Base-by-base conservation (phyloP, 176 grass and related monocot genomes). In the Dactylis glomerata region DNA sequence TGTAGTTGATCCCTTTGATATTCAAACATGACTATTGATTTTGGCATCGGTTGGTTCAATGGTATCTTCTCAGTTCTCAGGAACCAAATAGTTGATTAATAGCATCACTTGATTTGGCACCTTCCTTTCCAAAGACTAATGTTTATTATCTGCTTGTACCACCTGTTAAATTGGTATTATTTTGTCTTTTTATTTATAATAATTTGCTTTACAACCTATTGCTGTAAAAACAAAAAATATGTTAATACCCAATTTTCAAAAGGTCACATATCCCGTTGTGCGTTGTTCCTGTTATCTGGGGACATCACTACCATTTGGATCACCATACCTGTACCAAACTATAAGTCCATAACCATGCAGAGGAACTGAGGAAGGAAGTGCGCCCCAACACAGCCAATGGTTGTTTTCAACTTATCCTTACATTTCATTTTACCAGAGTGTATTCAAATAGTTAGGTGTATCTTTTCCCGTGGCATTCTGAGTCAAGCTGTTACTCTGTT, bases 1-100 rank as follows among this genome's bases (percentile, higher is more conserved):
- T 82, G 44, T 62, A n/a, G 30, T 54, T 55, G 78, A 86, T 22
- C 88, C 88, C 22, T 90, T 86, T 77, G 72, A 77, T 77, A 77
- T 31, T 55, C 50, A 80, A 56, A 30, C 34, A 10, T 74, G 42
- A 44, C 30, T 65, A 3, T 30, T 50, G 1, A 61, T 68, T 79
- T 22, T 26, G 14, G 10, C 11, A 37, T 81, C 0, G 15, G 31
- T 38, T 69, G 6, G 32, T 56, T 41, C 20, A 11, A 55, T 49
- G 13, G 6, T 49, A 64, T 64, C 6, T 32, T 8, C 28, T 64
- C 61, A 8, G n/a, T n/a, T n/a, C n/a, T n/a, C n/a, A n/a, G n/a
- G 5, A 12, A 27, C 30, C 26, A 14, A 13, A 31, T 31, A 31
- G 58, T 28, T 64, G 61, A 63, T 63, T 31, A 63, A 17, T 63